Evolutionary conservation across 148 eudicot genomes (phyloP), one percentile per base, ranked within the genome.

Genomic region (Amaranthus cruentus): DNA sequence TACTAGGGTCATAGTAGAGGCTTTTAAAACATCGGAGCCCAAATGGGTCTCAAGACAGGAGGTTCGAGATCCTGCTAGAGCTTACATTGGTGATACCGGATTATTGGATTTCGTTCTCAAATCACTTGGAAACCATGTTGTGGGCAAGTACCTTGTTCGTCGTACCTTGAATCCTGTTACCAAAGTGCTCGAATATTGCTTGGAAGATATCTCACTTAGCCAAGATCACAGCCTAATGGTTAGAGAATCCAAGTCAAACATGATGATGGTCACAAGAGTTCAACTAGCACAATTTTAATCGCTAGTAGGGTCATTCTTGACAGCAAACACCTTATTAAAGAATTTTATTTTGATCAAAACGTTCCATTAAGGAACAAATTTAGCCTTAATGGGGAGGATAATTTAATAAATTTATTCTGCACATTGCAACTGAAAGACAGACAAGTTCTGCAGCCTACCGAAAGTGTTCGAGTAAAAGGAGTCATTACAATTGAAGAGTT

Each of bases 121-220:
- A 75, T 92, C 96, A 6, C 84, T 95, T 28, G 97, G 99, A 56
- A 95, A 95, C 48, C 99, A 92, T 71, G 83, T 90, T 5, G 96
- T 95, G 2, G 99, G 97, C 12, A 90, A 87, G 50, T 95, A 92
- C 79, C 84, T 95, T 73, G 97, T 95, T 43, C 87, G 96, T 3
- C 87, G 99, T 5, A 90, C 96, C 75, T 75, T 95, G 38, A 95
- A 95, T 81, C 99, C 97, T 0, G 97, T 95, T 11, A 95, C 97
- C 38, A 92, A 95, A 77, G 99, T 95, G 18, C 74, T 95, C 5
- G 97, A 95, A 68, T 95, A 95, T 75, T 87, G 96, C 79, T 79
- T 95, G 56, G 97, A 95, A 73, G 96, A 92, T 66, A 82, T 92
- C 47, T 87, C 97, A 6, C 68, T 82, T 9, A 75, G 83, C 63